These are phyloP conservation scores for Populus alba DNA, from an alignment of 345 rosid genomes.

Conservation along the genomic window DNA sequence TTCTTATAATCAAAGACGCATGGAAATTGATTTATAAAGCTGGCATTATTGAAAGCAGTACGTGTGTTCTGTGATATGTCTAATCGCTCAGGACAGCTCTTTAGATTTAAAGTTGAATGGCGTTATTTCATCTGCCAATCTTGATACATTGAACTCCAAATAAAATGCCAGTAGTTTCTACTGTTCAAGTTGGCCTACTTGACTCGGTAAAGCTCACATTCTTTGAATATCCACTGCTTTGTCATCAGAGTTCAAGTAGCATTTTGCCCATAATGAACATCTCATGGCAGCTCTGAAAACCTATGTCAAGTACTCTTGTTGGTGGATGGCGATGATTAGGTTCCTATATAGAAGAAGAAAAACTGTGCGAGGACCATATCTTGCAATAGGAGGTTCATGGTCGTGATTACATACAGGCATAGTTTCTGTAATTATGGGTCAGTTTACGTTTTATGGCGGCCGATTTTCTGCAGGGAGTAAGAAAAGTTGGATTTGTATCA, in stretches of 20 bases:
- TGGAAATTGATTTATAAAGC: neutral
- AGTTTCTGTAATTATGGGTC: neutral
- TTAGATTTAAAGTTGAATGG: neutral
- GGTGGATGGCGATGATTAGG: conserved; percentile 3
- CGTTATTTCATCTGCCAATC: neutral
- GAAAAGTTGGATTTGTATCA: neutral
- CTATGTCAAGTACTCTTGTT: conserved; percentile 13
- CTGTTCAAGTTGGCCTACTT: neutral
- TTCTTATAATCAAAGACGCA: neutral
- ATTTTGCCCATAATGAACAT: conserved; percentile 1
- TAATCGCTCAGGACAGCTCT: neutral
- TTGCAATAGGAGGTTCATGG: neutral
- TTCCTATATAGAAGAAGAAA: neutral
- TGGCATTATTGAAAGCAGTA: neutral
- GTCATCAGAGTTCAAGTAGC: neutral
- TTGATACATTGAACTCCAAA: neutral
- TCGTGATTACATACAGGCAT: neutral
- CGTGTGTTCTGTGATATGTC: neutral
- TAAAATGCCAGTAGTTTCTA: neutral
- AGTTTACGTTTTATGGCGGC: neutral
- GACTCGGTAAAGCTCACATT: neutral
- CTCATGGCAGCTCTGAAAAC: neutral
- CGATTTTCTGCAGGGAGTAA: too few species aligned
- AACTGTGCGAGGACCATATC: neutral
- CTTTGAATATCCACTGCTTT: conserved; percentile 7